Percentiles rank a stretch among this genome's conserved stretches.
Evolutionary conservation across 2,329 filamentous ascomycete genomes (phyloP).

Genomic region (Pseudogymnoascus sp.): DNA sequence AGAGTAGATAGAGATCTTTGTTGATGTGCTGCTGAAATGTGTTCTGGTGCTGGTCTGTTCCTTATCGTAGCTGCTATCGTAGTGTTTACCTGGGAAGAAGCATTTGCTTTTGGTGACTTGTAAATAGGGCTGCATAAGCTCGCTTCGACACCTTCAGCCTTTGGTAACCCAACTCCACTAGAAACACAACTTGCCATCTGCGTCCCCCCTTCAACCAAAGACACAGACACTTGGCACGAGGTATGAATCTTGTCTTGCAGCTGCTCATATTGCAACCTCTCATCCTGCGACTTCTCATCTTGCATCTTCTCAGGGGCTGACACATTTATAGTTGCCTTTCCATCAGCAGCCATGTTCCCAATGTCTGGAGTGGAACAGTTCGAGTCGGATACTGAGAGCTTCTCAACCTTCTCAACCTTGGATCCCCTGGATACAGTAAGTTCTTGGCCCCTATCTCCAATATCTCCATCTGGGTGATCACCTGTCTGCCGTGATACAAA

Average conservation of each 20-base stretch:
- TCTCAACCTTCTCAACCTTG: neutral
- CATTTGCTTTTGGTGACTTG: neutral
- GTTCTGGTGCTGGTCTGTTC: neutral
- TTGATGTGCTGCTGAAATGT: neutral
- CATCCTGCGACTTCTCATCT: neutral
- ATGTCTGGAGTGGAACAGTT: neutral
- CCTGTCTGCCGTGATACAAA: neutral
- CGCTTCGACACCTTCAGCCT: neutral
- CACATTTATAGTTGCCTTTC: neutral
- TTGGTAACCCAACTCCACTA: neutral
- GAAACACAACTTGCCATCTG: neutral
- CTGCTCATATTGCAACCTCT: neutral
- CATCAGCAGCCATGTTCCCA: neutral
- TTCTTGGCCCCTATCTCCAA: neutral
- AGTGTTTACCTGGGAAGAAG: neutral
- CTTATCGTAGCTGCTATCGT: slow-evolving; percentile 2
- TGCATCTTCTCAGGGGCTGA: neutral
- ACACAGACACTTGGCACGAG: neutral
- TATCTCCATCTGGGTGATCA: neutral
- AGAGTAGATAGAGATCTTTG: neutral
- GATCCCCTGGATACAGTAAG: neutral
- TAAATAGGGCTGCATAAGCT: slow-evolving; percentile 3
- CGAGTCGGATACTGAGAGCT: neutral
- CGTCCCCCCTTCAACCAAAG: neutral
- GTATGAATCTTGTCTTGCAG: neutral